Conservation (phyloP, 192 early-diverging fungal species). For the Coemansia sp. region DNA sequence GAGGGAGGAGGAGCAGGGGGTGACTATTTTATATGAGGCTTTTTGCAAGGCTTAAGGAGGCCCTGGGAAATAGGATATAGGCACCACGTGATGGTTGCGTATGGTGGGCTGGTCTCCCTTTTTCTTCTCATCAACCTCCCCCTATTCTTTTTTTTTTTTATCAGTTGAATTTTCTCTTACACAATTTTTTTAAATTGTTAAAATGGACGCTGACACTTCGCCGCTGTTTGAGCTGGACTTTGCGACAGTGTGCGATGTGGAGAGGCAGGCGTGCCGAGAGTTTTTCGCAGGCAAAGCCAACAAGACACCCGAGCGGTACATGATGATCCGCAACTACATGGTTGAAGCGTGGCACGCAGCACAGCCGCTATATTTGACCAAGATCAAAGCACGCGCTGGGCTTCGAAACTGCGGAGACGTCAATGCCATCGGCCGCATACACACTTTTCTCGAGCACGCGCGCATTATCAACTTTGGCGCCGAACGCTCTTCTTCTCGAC, state of each 20-base stretch:
- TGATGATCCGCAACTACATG: slow-evolving; percentile 86
- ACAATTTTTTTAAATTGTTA: background rate
- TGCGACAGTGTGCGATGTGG: slow-evolving; percentile 7
- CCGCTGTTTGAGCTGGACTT: slow-evolving; percentile 9
- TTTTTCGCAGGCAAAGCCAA: slow-evolving; percentile 67
- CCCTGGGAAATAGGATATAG: background rate
- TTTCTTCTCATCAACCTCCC: background rate
- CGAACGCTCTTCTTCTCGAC: slow-evolving; percentile 5
- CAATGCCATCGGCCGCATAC: slow-evolving; percentile 87
- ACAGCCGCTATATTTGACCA: slow-evolving; percentile 77
- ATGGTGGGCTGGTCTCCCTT: background rate
- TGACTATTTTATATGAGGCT: too few species aligned
- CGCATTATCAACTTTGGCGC: slow-evolving; percentile 79
- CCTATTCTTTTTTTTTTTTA: background rate
- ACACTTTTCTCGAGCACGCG: slow-evolving; percentile 75
- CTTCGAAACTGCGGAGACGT: slow-evolving; percentile 87
- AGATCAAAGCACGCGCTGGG: slow-evolving; percentile 72
- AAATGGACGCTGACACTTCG: background rate
- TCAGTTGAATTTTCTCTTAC: background rate
- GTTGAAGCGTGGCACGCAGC: slow-evolving; percentile 70
- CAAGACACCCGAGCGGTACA: slow-evolving; percentile 88
- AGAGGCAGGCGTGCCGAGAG: slow-evolving; percentile 50
- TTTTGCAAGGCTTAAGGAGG: background rate
- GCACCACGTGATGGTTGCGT: background rate
- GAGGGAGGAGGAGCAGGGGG: background rate